Evolutionary conservation across 805 yeast genomes (phyloP).

Genomic region (Saccharomycopsis sp.): DNA sequence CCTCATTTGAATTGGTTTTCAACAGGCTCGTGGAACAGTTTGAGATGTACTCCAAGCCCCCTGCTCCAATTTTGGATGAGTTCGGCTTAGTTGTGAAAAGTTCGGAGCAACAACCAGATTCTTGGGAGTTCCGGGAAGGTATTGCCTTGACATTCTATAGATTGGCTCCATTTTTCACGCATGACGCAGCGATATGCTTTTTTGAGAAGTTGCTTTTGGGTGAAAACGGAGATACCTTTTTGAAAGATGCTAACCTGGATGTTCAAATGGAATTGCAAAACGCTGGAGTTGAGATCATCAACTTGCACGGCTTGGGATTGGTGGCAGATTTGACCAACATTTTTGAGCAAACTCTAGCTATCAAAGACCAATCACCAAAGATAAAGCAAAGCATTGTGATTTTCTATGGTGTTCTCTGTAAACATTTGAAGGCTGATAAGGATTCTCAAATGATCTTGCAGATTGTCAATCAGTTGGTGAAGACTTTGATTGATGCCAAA

Average conservation of each 20-base stretch:
- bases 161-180: constrained; percentile 37
- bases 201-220: constrained; percentile 54
- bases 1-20: constrained; percentile 27
- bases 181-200: constrained; percentile 39
- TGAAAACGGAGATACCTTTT: constrained; percentile 38
- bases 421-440: constrained; percentile 51
- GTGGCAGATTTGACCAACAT: constrained; percentile 73
- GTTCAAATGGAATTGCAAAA: constrained; percentile 81
- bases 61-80: constrained; percentile 67
- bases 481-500: constrained; percentile 67
- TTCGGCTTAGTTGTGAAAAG: constrained; percentile 69
- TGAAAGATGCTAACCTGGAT: constrained; percentile 63
- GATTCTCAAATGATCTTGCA: constrained; percentile 54
- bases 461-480: constrained; percentile 60
- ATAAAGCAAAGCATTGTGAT: constrained; percentile 77
- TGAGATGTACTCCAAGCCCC: constrained; percentile 53
- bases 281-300: constrained; percentile 74
- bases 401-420: constrained; percentile 84
- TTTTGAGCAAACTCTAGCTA: constrained; percentile 65
- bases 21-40: constrained; percentile 46
- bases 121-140: constrained; percentile 83
- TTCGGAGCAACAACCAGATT: constrained; percentile 53
- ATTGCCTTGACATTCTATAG: constrained; percentile 59
- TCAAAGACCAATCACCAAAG: constrained; percentile 20
- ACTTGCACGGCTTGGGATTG: constrained; percentile 50